phyloP scores from a whole-genome alignment of 2,329 filamentous ascomycete species.

The Dothistroma pini region DNA sequence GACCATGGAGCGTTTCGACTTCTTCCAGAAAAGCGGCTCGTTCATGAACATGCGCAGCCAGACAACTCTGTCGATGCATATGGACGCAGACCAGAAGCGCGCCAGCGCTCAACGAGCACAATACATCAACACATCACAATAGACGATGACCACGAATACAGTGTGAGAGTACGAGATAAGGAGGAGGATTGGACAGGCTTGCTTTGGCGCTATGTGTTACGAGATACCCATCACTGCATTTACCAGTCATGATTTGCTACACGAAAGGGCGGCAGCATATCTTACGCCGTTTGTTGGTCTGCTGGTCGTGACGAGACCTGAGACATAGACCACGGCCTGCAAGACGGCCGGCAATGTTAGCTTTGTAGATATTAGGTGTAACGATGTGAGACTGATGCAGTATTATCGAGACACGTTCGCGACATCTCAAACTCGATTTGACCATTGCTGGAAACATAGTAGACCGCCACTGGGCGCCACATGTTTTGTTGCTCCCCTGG shows the following conservation, averaged over 20 bases:
- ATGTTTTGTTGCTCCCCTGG: no score
- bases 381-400: background rate
- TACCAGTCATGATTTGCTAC: background rate
- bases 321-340: background rate
- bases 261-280: background rate
- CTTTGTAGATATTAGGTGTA: background rate
- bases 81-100: conserved; percentile 5
- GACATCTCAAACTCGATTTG: no score
- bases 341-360: background rate
- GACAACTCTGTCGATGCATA: background rate
- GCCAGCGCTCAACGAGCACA: conserved; percentile 7
- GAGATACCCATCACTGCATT: conserved; percentile 10
- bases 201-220: conserved; percentile 4
- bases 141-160: background rate
- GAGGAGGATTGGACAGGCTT: background rate
- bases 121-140: background rate
- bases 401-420: no score
- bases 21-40: conserved; percentile 9
- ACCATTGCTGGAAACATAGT: no score
- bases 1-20: conserved; percentile 11
- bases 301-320: background rate
- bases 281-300: background rate
- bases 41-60: conserved; percentile 11
- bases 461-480: no score
- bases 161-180: background rate